These are phyloP conservation scores for Iris pallida DNA, from an alignment of 116 monocot species.

Conservation along the genomic window DNA sequence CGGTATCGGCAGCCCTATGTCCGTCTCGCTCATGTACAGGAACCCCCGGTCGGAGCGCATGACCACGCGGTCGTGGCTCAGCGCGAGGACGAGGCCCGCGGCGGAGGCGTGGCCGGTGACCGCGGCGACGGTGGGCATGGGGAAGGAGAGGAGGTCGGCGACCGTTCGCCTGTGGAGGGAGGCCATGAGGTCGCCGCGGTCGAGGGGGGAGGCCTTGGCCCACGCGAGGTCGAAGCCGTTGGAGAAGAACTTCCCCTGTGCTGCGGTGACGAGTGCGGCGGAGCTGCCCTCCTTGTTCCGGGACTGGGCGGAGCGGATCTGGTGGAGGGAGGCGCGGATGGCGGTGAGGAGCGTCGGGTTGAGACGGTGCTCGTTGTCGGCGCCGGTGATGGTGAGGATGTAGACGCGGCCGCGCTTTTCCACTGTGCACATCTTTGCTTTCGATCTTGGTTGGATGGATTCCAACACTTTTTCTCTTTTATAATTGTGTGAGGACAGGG, in stretches of 20 bases:
- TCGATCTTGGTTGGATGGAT: not conserved
- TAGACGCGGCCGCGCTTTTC: conserved; percentile 52
- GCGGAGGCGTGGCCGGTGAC: conserved; percentile 70
- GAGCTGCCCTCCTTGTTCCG: conserved; percentile 12
- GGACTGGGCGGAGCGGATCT: conserved; percentile 38
- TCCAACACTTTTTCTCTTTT: too few species aligned
- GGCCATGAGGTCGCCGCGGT: conserved; percentile 17
- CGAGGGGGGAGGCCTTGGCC: conserved; percentile 18
- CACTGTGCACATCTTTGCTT: conserved; percentile 41
- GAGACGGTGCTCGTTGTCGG: conserved; percentile 56
- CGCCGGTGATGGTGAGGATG: conserved; percentile 57
- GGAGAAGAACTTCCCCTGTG: conserved; percentile 77
- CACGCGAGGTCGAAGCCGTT: conserved; percentile 72
- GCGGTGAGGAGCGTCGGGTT: conserved; percentile 24
- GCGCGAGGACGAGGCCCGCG: conserved; percentile 50
- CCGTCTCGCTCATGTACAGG: conserved; percentile 85
- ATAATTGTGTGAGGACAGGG: too few species aligned
- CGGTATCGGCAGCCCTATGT: conserved; percentile 53
- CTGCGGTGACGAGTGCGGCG: conserved; percentile 45
- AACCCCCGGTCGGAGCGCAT: conserved; percentile 72
- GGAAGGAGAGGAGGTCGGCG: conserved; percentile 52
- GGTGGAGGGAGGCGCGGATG: conserved; percentile 43
- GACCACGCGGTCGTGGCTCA: conserved; percentile 45
- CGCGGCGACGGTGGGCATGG: conserved; percentile 67
- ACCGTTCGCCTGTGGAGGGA: conserved; percentile 19